A percentile compares a stretch with the other conserved stretches of the same genome.
phyloP scores from a whole-genome alignment of 257 asterid genomes.

The Forsythia suspensa region DNA sequence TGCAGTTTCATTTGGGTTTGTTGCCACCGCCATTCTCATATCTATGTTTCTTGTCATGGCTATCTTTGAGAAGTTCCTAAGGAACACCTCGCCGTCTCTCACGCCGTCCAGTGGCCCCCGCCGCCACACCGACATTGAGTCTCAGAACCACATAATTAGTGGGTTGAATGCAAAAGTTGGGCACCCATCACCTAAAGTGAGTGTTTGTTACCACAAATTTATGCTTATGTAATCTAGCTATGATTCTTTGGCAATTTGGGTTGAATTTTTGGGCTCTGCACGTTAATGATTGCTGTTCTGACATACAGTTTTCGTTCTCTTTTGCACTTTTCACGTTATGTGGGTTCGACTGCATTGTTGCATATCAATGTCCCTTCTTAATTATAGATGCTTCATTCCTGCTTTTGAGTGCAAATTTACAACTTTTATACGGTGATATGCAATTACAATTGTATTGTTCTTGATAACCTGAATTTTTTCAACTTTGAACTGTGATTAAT shows the following conservation, averaged over 20 bases:
- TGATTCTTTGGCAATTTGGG: conserved; percentile 19
- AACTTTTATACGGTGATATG: not conserved
- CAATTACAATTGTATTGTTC: not conserved
- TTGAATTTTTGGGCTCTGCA: conserved; percentile 12
- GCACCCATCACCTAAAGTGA: conserved; percentile 71
- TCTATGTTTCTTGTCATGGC: conserved; percentile 97
- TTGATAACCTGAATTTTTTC: not conserved
- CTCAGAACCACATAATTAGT: conserved; percentile 34
- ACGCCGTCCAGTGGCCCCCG: conserved; percentile 43
- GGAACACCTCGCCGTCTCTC: conserved; percentile 53
- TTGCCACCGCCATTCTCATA: conserved; percentile 89
- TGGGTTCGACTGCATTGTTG: too few relatives aligned
- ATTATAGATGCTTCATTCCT: not conserved
- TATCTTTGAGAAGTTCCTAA: conserved; percentile 73
- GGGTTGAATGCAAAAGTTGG: conserved; percentile 51
- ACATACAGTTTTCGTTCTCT: too few relatives aligned
- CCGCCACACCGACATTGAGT: conserved; percentile 48
- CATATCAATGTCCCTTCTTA: not conserved
- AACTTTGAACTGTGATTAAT: not conserved
- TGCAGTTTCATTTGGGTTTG: conserved; percentile 91
- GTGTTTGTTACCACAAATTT: conserved; percentile 20
- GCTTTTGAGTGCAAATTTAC: not conserved
- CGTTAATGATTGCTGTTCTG: conserved; percentile 24
- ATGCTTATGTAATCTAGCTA: not conserved
- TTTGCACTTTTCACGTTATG: too few relatives aligned